Conservation (phyloP, 78 protist species). For the Abeoforma whisleri region DNA sequence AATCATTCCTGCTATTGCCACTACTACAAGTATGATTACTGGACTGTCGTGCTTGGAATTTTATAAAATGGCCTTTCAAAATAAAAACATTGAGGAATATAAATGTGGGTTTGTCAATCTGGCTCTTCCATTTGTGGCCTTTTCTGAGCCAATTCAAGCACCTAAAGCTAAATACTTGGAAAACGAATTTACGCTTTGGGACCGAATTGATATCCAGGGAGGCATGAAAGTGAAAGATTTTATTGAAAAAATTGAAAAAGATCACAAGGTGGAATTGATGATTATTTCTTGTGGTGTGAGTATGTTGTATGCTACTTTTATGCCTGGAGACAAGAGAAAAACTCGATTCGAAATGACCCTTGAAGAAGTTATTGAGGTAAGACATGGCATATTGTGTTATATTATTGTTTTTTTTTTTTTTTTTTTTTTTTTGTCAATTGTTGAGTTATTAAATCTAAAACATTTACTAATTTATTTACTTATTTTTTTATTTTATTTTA, state of each 20-base stretch:
- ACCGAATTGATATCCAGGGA: conserved; percentile 65
- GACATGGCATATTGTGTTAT: no score
- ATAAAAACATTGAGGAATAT: conserved; percentile 62
- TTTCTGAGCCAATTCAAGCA: conserved; percentile 86
- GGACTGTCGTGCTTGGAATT: conserved; percentile 88
- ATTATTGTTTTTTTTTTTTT: no score
- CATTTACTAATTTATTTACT: not conserved
- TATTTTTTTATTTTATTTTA: not conserved
- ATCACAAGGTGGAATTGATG: conserved; percentile 49
- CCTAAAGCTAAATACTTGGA: conserved; percentile 58
- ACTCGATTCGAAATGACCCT: conserved; percentile 15
- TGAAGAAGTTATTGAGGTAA: not conserved
- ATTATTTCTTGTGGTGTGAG: conserved; percentile 68
- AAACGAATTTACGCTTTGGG: conserved; percentile 71
- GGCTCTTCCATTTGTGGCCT: conserved; percentile 85
- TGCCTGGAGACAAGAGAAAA: conserved; percentile 15
- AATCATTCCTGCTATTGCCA: conserved; percentile 99
- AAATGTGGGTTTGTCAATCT: conserved; percentile 86
- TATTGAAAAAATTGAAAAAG: conserved; percentile 30
- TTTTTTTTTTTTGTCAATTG: no score
- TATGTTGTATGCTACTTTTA: conserved; percentile 51
- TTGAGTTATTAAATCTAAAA: not conserved
- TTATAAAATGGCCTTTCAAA: conserved; percentile 53
- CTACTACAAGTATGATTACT: conserved; percentile 96
- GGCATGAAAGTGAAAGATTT: conserved; percentile 58